Evolutionary conservation across 1,139 yeast species (phyloP).

Genomic region (Geotrichum reessii): DNA sequence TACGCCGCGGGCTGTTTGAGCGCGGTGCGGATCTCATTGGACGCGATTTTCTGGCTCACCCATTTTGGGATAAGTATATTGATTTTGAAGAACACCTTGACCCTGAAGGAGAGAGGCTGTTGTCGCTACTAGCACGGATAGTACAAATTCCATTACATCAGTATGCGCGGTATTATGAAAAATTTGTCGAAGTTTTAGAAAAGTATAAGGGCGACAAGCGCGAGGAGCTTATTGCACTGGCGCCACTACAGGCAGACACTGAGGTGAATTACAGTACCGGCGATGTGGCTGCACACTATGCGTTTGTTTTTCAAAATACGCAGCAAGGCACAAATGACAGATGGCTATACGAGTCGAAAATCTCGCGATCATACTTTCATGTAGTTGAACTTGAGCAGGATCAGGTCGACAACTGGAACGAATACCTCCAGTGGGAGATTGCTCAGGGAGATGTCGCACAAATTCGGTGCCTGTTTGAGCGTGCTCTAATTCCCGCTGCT

Average conservation of each 20-base stretch:
- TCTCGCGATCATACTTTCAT: conserved; percentile 49
- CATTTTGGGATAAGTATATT: conserved; percentile 70
- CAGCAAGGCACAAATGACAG: conserved; percentile 57
- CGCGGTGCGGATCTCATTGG: conserved; percentile 62
- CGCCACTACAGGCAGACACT: conserved; percentile 4
- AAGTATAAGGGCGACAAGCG: not conserved
- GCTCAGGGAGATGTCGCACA: conserved; percentile 31
- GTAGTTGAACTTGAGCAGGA: conserved; percentile 43
- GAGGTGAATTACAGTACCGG: not conserved
- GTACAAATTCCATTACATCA: conserved; percentile 74
- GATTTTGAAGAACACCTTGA: conserved; percentile 41
- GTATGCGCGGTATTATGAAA: conserved; percentile 51
- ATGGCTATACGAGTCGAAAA: conserved; percentile 58
- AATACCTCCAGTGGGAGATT: conserved; percentile 57
- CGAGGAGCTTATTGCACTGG: conserved; percentile 11
- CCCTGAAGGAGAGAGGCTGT: conserved; percentile 22
- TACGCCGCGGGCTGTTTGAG: conserved; percentile 45
- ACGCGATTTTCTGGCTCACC: conserved; percentile 62
- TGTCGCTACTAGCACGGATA: conserved; percentile 50
- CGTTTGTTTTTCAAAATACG: conserved; percentile 47
- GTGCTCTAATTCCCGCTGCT: conserved; percentile 46
- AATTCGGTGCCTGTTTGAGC: conserved; percentile 47
- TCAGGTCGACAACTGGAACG: conserved; percentile 56
- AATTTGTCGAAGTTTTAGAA: conserved; percentile 17
- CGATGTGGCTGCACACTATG: conserved; percentile 11